Evolutionary conservation across 139 green algal species (phyloP).

Genomic region (Nannochloris sp.): DNA sequence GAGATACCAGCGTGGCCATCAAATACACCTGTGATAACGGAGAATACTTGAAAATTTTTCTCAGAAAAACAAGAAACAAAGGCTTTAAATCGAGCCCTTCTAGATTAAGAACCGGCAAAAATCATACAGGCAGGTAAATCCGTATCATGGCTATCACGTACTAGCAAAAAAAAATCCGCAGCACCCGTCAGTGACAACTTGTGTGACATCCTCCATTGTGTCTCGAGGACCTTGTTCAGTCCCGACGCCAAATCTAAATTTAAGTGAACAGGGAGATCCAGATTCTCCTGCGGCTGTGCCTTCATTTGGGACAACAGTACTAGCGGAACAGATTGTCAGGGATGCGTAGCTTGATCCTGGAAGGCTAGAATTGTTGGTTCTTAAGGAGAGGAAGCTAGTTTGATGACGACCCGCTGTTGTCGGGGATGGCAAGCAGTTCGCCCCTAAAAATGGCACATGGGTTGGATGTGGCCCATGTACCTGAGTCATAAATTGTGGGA

Average conservation of each 20-base stretch:
- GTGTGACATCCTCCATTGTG: conserved; percentile 55
- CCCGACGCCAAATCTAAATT: conserved; percentile 26
- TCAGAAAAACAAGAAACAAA: not conserved
- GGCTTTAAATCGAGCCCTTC: too few relatives aligned
- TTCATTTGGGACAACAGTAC: too few relatives aligned
- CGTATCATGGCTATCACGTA: not conserved
- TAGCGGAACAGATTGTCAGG: not conserved
- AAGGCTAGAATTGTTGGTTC: too few relatives aligned
- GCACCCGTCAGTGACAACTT: conserved; percentile 25
- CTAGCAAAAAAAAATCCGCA: conserved; percentile 46
- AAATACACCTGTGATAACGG: conserved; percentile 61
- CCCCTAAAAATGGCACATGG: too few relatives aligned
- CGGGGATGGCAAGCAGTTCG: too few relatives aligned
- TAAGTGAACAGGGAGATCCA: too few relatives aligned
- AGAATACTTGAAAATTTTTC: not conserved
- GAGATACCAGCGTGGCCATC: conserved; percentile 55
- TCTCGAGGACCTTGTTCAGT: conserved; percentile 47
- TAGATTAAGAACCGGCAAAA: not conserved
- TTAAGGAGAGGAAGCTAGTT: too few relatives aligned
- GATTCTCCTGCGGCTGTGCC: too few relatives aligned
- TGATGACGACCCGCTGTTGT: too few relatives aligned
- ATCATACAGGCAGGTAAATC: not conserved
- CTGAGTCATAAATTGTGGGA: too few relatives aligned
- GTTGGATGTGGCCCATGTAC: too few relatives aligned
- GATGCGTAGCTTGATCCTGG: not conserved